Evolutionary conservation across 208 protist species (phyloP), one percentile per base, ranked within the genome.

Genomic region (Crithidia fasciculata): DNA sequence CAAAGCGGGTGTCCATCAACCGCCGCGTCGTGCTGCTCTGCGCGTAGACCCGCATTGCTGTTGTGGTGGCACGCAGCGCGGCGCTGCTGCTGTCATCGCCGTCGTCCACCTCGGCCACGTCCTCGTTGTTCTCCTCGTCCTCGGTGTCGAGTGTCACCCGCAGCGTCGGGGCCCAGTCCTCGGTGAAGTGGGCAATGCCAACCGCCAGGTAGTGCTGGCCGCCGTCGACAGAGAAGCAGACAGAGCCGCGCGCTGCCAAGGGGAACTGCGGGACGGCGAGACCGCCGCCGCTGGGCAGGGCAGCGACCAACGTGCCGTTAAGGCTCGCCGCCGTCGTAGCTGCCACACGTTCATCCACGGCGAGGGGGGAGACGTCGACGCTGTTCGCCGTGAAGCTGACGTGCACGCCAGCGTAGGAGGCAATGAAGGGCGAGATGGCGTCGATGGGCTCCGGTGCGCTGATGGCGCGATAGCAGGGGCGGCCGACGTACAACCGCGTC

Each of bases 191-290:
- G 55, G 78, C 83, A 40, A 89, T 77, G 65, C 86, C 89, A 40
- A 89, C 78, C 12, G 81, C 81, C 41, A 91, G 40, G 72, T 89
- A 90, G 53, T 87, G 81, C 36, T 65, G 75, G 3, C 89, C 89
- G 5, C 89, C 86, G 68, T 92, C 85, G 15, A 89, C 84, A 39
- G 89, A 94, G 55, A 94, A 68, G 65, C 84, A 92, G n/a, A 92
- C 69, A 10, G 84, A 83, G 55, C 67, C 79, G 10, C 84, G 84
- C 13, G 65, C 54, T 72, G 66, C 82, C 50, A 86, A 82, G 4
- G 72, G 74, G 82, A 75, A 88, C 52, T 61, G 69, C 19, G 62
- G 44, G 28, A 76, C 72, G 40, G 8, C 3, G 15, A 60, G 16
- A 43, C 56, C 13, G 57, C 39, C 53, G 49, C 57, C 15, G 59